Conservation (phyloP, 1,284 basidiomycete genomes). For the Stereum hirsutum region DNA sequence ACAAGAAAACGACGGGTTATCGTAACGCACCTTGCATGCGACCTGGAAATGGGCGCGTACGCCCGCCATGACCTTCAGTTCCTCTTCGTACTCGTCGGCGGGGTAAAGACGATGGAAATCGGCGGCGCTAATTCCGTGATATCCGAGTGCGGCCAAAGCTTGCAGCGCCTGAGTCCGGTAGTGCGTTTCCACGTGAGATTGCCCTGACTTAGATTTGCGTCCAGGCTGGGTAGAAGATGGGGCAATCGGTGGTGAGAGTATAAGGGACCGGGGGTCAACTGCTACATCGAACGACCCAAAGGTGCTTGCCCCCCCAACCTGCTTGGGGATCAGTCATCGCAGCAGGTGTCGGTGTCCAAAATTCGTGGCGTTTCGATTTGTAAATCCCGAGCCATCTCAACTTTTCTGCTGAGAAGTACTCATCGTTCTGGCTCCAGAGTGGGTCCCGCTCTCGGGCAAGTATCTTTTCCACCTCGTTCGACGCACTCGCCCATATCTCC, state of each 20-base stretch:
- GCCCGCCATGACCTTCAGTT: slow-evolving; percentile 38
- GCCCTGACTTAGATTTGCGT: not conserved
- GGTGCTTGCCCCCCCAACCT: too few species aligned
- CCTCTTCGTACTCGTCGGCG: slow-evolving; percentile 33
- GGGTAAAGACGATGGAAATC: slow-evolving; percentile 30
- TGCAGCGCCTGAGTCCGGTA: slow-evolving; percentile 17
- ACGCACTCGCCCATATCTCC: not conserved
- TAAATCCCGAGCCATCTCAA: slow-evolving; percentile 28
- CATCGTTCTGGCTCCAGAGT: slow-evolving; percentile 25
- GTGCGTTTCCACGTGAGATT: slow-evolving; percentile 5
- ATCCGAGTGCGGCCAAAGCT: slow-evolving; percentile 24
- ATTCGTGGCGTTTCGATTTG: too few species aligned
- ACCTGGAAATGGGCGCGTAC: slow-evolving; percentile 43
- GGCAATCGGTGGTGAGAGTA: too few species aligned
- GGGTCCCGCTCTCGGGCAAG: not conserved
- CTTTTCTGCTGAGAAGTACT: slow-evolving; percentile 22
- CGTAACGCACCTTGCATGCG: slow-evolving; percentile 28
- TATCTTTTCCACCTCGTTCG: not conserved
- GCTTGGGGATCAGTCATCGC: too few species aligned
- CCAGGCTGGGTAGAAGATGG: not conserved
- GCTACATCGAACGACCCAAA: too few species aligned
- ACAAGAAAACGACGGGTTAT: not conserved
- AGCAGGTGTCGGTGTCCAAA: too few species aligned
- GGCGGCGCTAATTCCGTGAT: slow-evolving; percentile 18
- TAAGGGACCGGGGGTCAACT: too few species aligned